Evolutionary conservation across 768 basidiomycete species (phyloP).

Genomic region (Lactarius indigo): DNA sequence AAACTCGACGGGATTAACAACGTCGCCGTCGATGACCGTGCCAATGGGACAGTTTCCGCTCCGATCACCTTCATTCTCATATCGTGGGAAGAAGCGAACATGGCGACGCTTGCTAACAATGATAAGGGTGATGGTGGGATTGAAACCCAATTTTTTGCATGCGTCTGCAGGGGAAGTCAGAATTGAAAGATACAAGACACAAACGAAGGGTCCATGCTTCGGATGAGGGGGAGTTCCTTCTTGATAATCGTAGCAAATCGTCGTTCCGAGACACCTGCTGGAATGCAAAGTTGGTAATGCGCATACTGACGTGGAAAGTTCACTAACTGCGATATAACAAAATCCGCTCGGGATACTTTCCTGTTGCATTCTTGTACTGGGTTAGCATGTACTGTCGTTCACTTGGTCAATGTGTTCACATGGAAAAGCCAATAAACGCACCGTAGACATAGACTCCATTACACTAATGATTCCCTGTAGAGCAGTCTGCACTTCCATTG

Average conservation of each 20-base stretch:
- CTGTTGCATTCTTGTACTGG: slow-evolving; percentile 50
- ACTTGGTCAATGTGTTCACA: neutral
- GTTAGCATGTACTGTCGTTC: slow-evolving; percentile 45
- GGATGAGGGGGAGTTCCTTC: slow-evolving; percentile 54
- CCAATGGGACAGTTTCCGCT: slow-evolving; percentile 76
- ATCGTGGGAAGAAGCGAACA: slow-evolving; percentile 55
- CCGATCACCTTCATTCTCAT: slow-evolving; percentile 47
- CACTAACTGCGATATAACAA: slow-evolving; percentile 68
- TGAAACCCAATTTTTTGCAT: slow-evolving; percentile 53
- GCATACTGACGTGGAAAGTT: neutral
- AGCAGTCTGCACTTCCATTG: slow-evolving; percentile 61
- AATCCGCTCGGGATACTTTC: slow-evolving; percentile 39
- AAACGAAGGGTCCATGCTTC: slow-evolving; percentile 39
- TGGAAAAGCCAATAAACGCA: slow-evolving; percentile 26
- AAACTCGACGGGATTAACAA: slow-evolving; percentile 66
- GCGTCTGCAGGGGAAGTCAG: slow-evolving; percentile 45
- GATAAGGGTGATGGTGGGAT: slow-evolving; percentile 67
- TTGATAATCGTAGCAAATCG: slow-evolving; percentile 51
- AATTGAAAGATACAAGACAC: neutral
- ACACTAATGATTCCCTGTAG: slow-evolving; percentile 77
- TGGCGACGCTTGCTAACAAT: slow-evolving; percentile 79
- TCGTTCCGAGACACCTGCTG: slow-evolving; percentile 54
- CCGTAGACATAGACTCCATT: slow-evolving; percentile 61
- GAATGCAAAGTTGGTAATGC: neutral
- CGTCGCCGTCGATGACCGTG: slow-evolving; percentile 69